Conservation (phyloP, 2,329 filamentous ascomycete genomes). For the Colletotrichum sp. region DNA sequence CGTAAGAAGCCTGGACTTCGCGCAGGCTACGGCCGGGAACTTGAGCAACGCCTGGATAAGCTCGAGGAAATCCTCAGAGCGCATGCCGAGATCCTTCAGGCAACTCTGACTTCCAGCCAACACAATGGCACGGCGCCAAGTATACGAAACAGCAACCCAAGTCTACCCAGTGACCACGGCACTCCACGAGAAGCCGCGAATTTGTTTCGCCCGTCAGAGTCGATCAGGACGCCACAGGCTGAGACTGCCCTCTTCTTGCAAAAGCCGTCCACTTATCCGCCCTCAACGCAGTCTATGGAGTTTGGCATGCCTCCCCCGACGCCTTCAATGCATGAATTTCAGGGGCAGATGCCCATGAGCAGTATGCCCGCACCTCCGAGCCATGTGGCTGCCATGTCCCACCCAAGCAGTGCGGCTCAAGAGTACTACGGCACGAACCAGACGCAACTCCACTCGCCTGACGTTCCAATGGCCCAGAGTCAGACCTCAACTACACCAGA, state of each 20-base stretch:
- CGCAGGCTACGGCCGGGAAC: constrained; percentile 73
- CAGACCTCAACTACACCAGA: constrained; percentile 57
- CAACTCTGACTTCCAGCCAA: constrained; percentile 48
- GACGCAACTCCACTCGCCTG: constrained; percentile 60
- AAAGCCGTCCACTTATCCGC: constrained; percentile 57
- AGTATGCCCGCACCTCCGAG: constrained; percentile 40
- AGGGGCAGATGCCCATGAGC: constrained; percentile 45
- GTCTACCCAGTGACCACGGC: constrained; percentile 59
- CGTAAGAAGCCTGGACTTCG: constrained; percentile 70
- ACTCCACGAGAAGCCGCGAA: constrained; percentile 55
- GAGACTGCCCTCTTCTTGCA: constrained; percentile 67
- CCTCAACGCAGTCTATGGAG: constrained; percentile 52
- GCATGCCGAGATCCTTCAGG: constrained; percentile 71
- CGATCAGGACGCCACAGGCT: constrained; percentile 57
- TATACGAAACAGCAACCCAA: constrained; percentile 54
- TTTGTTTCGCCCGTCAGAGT: constrained; percentile 56
- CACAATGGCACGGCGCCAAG: constrained; percentile 42
- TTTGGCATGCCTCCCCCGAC: constrained; percentile 53
- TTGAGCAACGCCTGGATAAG: constrained; percentile 74
- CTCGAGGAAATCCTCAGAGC: constrained; percentile 69
- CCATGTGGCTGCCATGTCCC: constrained; percentile 37
- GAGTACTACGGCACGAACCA: constrained; percentile 54
- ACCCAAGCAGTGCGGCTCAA: constrained; percentile 46
- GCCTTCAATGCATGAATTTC: constrained; percentile 56
- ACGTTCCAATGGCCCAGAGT: constrained; percentile 56